Evolutionary conservation across 257 asterid species (phyloP).

Genomic region (Nicotiana benthamiana): DNA sequence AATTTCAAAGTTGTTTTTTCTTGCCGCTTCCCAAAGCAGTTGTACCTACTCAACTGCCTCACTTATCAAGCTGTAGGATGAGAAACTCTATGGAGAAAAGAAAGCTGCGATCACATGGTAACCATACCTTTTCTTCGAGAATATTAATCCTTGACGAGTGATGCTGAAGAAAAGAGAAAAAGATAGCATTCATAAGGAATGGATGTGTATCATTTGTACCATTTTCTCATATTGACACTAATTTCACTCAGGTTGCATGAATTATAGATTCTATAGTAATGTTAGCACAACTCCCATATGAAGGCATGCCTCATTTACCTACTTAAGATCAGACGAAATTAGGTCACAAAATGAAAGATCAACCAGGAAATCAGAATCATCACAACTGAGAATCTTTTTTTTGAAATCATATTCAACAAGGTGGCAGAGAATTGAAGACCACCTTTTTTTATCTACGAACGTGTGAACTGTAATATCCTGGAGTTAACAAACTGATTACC

Average conservation of each 20-base stretch:
- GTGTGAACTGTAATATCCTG: neutral
- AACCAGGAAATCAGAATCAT: neutral
- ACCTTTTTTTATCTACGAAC: neutral
- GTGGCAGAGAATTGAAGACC: neutral
- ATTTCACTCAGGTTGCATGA: neutral
- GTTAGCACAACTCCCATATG: neutral
- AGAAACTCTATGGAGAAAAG: neutral
- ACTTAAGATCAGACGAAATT: neutral
- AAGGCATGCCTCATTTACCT: neutral
- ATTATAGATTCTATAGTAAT: neutral
- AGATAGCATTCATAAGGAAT: neutral
- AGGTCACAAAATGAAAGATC: neutral
- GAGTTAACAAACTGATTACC: neutral
- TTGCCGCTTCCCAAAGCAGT: constrained; percentile 62
- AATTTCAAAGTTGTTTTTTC: constrained; percentile 63
- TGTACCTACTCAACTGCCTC: constrained; percentile 42
- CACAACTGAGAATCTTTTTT: neutral
- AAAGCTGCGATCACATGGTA: neutral
- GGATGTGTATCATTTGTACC: neutral
- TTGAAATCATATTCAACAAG: neutral
- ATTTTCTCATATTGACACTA: neutral
- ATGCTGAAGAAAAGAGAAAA: neutral
- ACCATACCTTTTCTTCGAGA: constrained; percentile 49
- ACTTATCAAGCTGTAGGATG: neutral
- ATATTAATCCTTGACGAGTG: constrained; percentile 6